Evolutionary conservation across 225 moss, liverwort and hornwort genomes (phyloP).

Genomic region (Polytrichum formosum): DNA sequence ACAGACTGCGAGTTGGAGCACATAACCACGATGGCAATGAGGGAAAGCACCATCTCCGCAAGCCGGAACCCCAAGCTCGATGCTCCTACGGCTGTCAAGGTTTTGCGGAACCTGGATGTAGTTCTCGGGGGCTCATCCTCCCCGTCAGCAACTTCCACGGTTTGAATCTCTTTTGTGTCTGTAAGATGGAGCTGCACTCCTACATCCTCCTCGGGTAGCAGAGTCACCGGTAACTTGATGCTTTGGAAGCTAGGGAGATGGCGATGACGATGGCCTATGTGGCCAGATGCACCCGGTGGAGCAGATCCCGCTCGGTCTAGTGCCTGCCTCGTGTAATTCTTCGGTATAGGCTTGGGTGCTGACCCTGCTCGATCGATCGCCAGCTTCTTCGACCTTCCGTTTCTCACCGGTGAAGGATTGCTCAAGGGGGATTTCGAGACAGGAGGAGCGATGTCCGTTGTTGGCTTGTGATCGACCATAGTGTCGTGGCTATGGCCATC

Average conservation of each 20-base stretch:
- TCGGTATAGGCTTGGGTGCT: no score
- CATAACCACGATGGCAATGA: conserved; percentile 36
- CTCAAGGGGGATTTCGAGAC: no score
- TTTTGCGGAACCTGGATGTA: conserved; percentile 28
- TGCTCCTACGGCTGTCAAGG: conserved; percentile 41
- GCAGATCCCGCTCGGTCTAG: neutral
- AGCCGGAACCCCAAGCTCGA: conserved; percentile 49
- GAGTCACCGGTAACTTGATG: conserved; percentile 18
- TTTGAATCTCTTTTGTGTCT: conserved; percentile 12
- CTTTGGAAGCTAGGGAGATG: neutral
- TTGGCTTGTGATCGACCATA: no score
- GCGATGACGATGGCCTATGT: neutral
- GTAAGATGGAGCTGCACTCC: conserved; percentile 46
- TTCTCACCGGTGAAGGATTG: no score
- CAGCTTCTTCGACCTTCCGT: no score
- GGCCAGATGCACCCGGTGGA: neutral
- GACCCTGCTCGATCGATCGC: no score
- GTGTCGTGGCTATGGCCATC: no score
- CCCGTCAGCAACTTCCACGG: conserved; percentile 1
- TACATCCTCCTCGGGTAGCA: conserved; percentile 38
- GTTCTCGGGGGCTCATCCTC: conserved; percentile 6
- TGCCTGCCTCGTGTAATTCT: neutral
- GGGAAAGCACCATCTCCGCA: conserved; percentile 35
- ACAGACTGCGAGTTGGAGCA: conserved; percentile 33
- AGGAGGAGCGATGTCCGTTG: no score